Percentiles rank a stretch among this genome's conserved stretches.
Conservation (phyloP, 441 rosid species). For the Populus hybrid region DNA sequence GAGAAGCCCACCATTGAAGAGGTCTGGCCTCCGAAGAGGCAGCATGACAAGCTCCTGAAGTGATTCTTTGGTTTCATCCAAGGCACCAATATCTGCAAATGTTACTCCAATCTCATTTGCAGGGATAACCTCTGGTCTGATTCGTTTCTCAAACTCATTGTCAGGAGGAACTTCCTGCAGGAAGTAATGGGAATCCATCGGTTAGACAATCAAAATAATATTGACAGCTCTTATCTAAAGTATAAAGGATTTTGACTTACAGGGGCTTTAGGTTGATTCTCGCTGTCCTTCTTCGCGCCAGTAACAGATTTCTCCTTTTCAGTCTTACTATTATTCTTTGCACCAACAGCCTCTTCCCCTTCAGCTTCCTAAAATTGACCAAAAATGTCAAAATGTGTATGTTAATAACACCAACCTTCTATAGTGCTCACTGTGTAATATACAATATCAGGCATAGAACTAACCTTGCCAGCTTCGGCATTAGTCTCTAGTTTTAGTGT, state of each 20-base stretch:
- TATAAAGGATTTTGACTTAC: constrained; percentile 33
- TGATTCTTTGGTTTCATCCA: constrained; percentile 90
- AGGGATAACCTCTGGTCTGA: constrained; percentile 97
- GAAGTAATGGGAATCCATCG: constrained; percentile 2
- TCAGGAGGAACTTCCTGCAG: constrained; percentile 82
- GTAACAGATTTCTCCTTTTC: constrained; percentile 55
- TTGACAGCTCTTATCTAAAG: constrained; percentile 2
- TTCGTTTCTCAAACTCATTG: constrained; percentile 93
- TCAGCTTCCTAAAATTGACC: constrained; percentile 37
- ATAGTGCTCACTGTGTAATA: not conserved
- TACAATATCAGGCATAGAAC: constrained; percentile 8
- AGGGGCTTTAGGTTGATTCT: constrained; percentile 56
- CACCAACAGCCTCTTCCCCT: constrained; percentile 40
- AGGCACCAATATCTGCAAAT: constrained; percentile 87
- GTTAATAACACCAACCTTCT: not conserved
- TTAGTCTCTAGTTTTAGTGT: constrained; percentile 66
- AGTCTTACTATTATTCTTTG: constrained; percentile 55
- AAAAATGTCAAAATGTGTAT: not conserved
- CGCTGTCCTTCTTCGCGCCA: constrained; percentile 58
- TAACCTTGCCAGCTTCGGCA: constrained; percentile 63
- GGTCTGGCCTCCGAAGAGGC: constrained; percentile 94
- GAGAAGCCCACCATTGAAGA: constrained; percentile 94
- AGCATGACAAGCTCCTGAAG: constrained; percentile 99
- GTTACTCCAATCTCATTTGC: constrained; percentile 94
- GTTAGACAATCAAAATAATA: constrained; percentile 5